phyloP scores from a whole-genome alignment of 106 monocot genomes.

The Allium cepa region DNA sequence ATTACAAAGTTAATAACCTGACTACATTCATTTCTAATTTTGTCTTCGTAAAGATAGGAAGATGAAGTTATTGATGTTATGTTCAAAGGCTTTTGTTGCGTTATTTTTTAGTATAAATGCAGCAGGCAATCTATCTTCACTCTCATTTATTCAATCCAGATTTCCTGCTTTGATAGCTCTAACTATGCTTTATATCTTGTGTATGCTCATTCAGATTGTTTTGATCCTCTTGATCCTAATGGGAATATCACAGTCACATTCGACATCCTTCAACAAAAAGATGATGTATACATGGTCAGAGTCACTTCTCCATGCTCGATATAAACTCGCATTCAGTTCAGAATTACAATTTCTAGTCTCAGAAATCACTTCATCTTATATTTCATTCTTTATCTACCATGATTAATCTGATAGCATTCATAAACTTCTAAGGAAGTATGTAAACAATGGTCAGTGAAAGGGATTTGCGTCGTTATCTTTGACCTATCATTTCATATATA shows the following conservation, averaged over 20 bases:
- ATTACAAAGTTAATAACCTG: neutral
- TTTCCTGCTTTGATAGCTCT: neutral
- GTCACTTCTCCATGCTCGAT: neutral
- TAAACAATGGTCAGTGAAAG: too few species aligned
- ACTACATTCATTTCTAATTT: neutral
- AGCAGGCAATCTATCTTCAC: neutral
- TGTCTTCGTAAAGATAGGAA: neutral
- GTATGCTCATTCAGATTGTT: constrained; percentile 14
- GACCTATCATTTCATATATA: too few species aligned
- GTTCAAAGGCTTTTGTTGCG: neutral
- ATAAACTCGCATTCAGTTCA: neutral
- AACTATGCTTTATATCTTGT: neutral
- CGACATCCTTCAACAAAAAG: constrained; percentile 7
- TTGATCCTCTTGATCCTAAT: constrained; percentile 17
- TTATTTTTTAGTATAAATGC: neutral
- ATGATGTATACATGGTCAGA: constrained; percentile 15
- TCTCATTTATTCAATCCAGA: neutral
- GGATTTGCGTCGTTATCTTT: too few species aligned
- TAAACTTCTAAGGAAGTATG: too few species aligned
- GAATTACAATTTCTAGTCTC: too few species aligned
- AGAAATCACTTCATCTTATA: too few species aligned
- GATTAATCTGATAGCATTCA: too few species aligned
- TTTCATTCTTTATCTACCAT: too few species aligned
- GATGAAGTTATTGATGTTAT: constrained; percentile 3
- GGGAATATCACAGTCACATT: constrained; percentile 22